Conservation (phyloP, 345 rosid species). For the Aquilaria yunnanensis region DNA sequence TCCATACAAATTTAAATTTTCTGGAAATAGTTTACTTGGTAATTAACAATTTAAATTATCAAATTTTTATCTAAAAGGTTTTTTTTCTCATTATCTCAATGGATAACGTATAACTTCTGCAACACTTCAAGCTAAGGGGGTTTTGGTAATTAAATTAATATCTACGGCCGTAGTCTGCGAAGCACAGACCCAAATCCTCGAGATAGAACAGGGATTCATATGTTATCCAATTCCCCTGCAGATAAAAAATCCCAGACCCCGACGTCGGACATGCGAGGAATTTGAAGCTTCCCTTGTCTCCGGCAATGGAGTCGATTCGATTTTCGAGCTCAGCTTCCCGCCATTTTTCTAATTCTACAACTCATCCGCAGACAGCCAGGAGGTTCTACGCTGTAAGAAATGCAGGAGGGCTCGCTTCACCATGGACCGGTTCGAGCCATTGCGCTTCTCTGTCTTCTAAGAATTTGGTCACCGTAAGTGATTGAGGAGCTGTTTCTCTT, state of each 20-base stretch:
- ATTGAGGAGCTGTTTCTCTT: no score
- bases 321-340: slow-evolving; percentile 40
- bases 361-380: slow-evolving; percentile 16
- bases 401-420: slow-evolving; percentile 30
- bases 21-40: no score
- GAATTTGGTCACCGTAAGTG: slow-evolving; percentile 54
- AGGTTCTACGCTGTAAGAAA: slow-evolving; percentile 18
- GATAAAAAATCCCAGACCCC: not conserved
- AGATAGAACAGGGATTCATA: slow-evolving; percentile 14
- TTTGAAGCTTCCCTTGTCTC: not conserved
- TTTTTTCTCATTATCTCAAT: no score
- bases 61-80: no score
- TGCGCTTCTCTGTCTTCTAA: slow-evolving; percentile 44
- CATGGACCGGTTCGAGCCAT: slow-evolving; percentile 34
- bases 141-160: no score
- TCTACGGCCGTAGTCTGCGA: not conserved
- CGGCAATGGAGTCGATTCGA: slow-evolving; percentile 52
- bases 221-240: slow-evolving; percentile 5
- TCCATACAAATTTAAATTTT: no score
- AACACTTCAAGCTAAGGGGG: no score
- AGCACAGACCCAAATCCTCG: slow-evolving; percentile 2
- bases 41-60: no score
- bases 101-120: no score
- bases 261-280: not conserved
- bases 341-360: slow-evolving; percentile 29